These are phyloP conservation scores for Aspergillus oerlinghausenensis DNA, from an alignment of 2,329 filamentous ascomycete species.

Conservation along the genomic window DNA sequence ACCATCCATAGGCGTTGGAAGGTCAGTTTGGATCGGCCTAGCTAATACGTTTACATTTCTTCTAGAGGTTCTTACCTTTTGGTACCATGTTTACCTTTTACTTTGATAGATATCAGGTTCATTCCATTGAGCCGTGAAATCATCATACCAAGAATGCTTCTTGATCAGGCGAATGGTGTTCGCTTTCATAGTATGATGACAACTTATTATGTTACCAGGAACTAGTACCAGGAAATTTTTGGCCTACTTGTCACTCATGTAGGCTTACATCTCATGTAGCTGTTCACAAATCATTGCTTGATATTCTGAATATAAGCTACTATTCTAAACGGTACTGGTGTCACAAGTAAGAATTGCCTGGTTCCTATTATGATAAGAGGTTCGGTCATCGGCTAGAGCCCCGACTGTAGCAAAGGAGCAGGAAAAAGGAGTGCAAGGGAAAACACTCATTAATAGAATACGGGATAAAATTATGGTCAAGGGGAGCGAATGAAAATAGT, in stretches of 20 bases:
- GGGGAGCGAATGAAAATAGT: not conserved
- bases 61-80: not conserved
- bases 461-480: not conserved
- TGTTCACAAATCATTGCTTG: not conserved
- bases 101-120: not conserved
- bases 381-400: not conserved
- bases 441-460: not conserved
- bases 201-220: not conserved
- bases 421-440: not conserved
- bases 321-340: not conserved
- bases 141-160: too few relatives aligned
- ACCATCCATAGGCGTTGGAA: not conserved
- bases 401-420: not conserved
- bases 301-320: not conserved
- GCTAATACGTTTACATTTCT: not conserved
- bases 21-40: not conserved
- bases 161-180: not conserved
- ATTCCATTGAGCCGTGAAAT: not conserved
- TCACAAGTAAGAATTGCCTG: not conserved
- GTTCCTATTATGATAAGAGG: not conserved
- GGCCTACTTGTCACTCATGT: not conserved
- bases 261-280: not conserved
- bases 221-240: too few relatives aligned
- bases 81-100: not conserved
- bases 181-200: not conserved